A percentile compares a stretch with the other conserved stretches of the same genome.
Conservation (phyloP, 208 protist species). For the Trypanosoma avium region DNA sequence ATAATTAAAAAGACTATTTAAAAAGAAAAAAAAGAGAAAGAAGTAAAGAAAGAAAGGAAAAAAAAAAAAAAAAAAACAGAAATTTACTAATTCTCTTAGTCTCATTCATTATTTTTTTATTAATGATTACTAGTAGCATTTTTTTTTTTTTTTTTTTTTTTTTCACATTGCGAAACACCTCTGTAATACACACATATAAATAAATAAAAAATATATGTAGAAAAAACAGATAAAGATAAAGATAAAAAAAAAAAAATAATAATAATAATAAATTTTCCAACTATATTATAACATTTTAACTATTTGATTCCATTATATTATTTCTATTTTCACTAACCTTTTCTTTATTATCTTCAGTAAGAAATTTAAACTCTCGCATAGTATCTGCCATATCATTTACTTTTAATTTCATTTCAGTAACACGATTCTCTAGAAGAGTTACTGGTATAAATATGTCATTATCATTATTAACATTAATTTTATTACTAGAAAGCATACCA, state of each 20-base stretch:
- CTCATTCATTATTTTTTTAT: neutral
- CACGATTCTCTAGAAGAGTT: neutral
- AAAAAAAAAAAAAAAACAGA: slow-evolving; percentile 10
- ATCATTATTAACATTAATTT: slow-evolving; percentile 72
- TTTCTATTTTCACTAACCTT: neutral
- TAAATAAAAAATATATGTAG: too few relatives aligned
- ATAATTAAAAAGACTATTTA: too few relatives aligned
- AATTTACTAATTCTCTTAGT: slow-evolving; percentile 10
- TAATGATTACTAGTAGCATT: too few relatives aligned
- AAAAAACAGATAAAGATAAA: neutral
- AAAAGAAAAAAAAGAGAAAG: neutral
- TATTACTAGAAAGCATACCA: too few relatives aligned
- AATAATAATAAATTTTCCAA: neutral
- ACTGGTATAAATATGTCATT: slow-evolving; percentile 35
- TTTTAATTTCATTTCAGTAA: slow-evolving; percentile 1
- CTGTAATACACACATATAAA: too few relatives aligned
- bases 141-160: too few relatives aligned
- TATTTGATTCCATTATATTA: neutral
- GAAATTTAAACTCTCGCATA: neutral
- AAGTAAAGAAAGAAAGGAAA: neutral
- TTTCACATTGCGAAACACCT: too few relatives aligned
- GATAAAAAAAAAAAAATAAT: neutral
- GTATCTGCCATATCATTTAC: neutral
- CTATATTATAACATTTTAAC: too few relatives aligned
- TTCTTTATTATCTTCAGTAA: slow-evolving; percentile 1